These are phyloP conservation scores for Tremella fuciformis DNA, from an alignment of 768 basidiomycete genomes.

Conservation along the genomic window DNA sequence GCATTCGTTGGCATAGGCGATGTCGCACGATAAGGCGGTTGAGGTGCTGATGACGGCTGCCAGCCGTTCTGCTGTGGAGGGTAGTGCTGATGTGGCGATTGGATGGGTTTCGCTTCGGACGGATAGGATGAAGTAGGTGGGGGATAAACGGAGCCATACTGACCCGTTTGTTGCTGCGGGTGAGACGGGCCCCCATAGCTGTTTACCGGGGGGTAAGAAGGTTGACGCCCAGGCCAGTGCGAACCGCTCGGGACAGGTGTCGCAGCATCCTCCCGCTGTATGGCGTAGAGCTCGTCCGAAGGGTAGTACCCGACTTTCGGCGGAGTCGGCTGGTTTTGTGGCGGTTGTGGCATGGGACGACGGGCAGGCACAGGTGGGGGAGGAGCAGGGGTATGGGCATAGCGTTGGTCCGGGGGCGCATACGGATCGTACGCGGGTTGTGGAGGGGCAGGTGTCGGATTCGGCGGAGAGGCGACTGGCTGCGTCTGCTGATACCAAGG, in stretches of 20 bases:
- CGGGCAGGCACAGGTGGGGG: slow-evolving; percentile 25
- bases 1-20: slow-evolving; percentile 4
- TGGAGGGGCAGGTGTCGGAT: slow-evolving; percentile 11
- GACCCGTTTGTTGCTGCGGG: slow-evolving; percentile 4
- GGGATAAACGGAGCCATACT: slow-evolving; percentile 3
- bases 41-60: slow-evolving; percentile 7
- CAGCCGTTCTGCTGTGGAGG: slow-evolving; percentile 10
- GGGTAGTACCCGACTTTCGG: slow-evolving; percentile 43
- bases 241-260: neutral
- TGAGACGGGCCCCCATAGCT: too few relatives aligned
- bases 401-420: neutral
- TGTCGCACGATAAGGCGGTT: slow-evolving; percentile 7
- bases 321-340: slow-evolving; percentile 10
- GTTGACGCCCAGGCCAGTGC: neutral
- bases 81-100: neutral
- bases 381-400: slow-evolving; percentile 9
- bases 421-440: slow-evolving; percentile 3
- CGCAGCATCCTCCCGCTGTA: slow-evolving; percentile 15
- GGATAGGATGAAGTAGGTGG: slow-evolving; percentile 2
- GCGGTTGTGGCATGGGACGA: slow-evolving; percentile 26
- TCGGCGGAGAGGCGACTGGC: slow-evolving; percentile 12
- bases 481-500: slow-evolving; percentile 48
- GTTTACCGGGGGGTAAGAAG: neutral
- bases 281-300: slow-evolving; percentile 42
- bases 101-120: slow-evolving; percentile 7